Evolutionary conservation across 495 filamentous ascomycete genomes (phyloP).

Genomic region (Xylona heveae): DNA sequence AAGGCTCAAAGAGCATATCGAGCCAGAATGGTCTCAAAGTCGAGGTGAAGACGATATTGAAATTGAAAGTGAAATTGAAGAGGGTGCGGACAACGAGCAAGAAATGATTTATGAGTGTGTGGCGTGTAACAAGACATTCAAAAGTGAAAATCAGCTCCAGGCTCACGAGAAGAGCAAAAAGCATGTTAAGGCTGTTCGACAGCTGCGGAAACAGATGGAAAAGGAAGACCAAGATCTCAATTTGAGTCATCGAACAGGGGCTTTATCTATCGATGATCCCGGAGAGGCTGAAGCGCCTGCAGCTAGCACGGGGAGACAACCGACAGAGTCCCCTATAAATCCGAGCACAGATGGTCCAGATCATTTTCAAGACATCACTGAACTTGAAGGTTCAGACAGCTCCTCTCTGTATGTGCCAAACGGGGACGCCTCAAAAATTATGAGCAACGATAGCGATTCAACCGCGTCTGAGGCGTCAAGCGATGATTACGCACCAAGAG

Average conservation of each 20-base stretch:
- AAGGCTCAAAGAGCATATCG: slow-evolving; percentile 38
- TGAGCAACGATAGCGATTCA: background rate
- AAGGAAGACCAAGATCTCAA: slow-evolving; percentile 43
- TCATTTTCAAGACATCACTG: background rate
- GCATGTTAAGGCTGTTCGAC: slow-evolving; percentile 64
- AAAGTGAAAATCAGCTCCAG: slow-evolving; percentile 77
- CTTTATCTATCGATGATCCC: too few relatives aligned
- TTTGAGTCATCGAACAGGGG: too few relatives aligned
- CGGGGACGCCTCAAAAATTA: background rate
- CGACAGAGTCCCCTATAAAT: background rate
- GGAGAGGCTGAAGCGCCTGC: too few relatives aligned
- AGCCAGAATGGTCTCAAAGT: slow-evolving; percentile 62
- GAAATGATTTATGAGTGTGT: slow-evolving; percentile 94
- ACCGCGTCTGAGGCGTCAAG: slow-evolving; percentile 6
- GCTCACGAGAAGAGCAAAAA: slow-evolving; percentile 96
- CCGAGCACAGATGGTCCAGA: background rate
- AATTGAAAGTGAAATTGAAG: slow-evolving; percentile 25
- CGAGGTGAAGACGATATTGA: slow-evolving; percentile 19
- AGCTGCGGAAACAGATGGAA: slow-evolving; percentile 63
- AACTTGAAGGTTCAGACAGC: background rate
- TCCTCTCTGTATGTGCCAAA: background rate
- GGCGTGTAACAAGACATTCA: slow-evolving; percentile 79
- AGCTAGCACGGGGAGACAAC: background rate
- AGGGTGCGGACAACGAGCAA: too few relatives aligned
- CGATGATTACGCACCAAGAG: slow-evolving; percentile 26